Base-by-base conservation (phyloP, 257 asterid genomes). In the Avicennia marina region DNA sequence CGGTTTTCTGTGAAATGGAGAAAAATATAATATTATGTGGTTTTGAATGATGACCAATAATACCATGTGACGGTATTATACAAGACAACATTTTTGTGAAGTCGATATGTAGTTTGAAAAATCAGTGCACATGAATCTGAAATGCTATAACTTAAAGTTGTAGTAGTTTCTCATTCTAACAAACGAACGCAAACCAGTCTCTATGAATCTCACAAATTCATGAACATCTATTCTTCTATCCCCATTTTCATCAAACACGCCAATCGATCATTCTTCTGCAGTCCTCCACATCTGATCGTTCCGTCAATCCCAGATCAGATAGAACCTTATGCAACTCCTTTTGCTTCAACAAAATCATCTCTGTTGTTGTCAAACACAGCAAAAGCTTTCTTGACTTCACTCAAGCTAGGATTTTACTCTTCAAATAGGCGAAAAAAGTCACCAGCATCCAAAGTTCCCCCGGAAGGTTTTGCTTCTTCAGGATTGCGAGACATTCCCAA, bases 301-400 rank as follows among this genome's bases (percentile, higher is more conserved):
- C 78, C 31, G 64, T 65, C 4, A 90, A 68, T 12, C 95, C 90
- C 75, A 87, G 58, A 60, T 71, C 75, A 47, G 71, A 60, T 0
- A 90, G 1, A 49, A 90, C 64, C 51, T 50, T 78, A 36, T 82
- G 94, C 81, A 90, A 61, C 59, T 90, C 95, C n/a, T 34, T 20
- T n/a, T 5, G 76, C 90, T 47, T 90, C 94, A 17, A 90, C 75
- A 61, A 77, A 79, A 11, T 96, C 98, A 73, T 90, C 98, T 56
- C 62, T 56, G 19, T 87, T 80, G 19, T 62, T 65, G 49, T 90
- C 98, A 38, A 80, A 90, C 29, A 84, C 83, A 16, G 75, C 80
- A 17, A 90, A 90, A 29, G 96, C 90, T 21, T 65, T 84, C 43
- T 53, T 73, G 47, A 79, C 75, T 62, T 90, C 95, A 13, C 73